phyloP scores from a whole-genome alignment of 495 filamentous ascomycete genomes.

The Penicillium antarcticum region DNA sequence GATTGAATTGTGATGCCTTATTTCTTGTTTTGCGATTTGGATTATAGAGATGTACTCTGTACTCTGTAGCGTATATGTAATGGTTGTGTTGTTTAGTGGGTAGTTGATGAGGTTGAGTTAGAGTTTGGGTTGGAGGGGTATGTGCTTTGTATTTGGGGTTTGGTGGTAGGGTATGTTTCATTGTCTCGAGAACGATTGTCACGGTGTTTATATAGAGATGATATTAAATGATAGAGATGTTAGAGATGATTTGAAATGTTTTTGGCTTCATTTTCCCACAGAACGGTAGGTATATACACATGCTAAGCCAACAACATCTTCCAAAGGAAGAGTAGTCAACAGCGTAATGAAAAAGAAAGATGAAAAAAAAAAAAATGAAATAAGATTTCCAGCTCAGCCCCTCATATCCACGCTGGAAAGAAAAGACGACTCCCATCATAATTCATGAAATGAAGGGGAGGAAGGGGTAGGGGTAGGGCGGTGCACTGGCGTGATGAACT shows the following conservation, averaged over 20 bases:
- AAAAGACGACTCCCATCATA: constrained; percentile 21
- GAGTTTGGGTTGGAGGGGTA: too few relatives aligned
- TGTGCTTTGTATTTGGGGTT: too few relatives aligned
- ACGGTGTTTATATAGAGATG: too few relatives aligned
- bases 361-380: constrained; percentile 2
- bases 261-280: constrained; percentile 9
- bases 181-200: too few relatives aligned
- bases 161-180: too few relatives aligned
- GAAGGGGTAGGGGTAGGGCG: background rate
- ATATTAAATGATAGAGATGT: too few relatives aligned
- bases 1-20: too few relatives aligned
- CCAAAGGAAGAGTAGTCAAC: background rate
- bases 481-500: constrained; percentile 3
- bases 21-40: too few relatives aligned
- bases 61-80: too few relatives aligned
- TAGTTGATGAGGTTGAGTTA: too few relatives aligned
- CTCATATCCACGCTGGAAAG: constrained; percentile 4
- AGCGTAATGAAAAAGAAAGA: constrained; percentile 1
- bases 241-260: constrained; percentile 13
- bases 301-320: background rate
- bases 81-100: too few relatives aligned
- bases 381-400: constrained; percentile 11
- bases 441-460: constrained; percentile 21
- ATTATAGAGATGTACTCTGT: too few relatives aligned
- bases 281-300: constrained; percentile 18